Base-by-base conservation (phyloP, 1,284 basidiomycete genomes). In the Ceratobasidium sp. region DNA sequence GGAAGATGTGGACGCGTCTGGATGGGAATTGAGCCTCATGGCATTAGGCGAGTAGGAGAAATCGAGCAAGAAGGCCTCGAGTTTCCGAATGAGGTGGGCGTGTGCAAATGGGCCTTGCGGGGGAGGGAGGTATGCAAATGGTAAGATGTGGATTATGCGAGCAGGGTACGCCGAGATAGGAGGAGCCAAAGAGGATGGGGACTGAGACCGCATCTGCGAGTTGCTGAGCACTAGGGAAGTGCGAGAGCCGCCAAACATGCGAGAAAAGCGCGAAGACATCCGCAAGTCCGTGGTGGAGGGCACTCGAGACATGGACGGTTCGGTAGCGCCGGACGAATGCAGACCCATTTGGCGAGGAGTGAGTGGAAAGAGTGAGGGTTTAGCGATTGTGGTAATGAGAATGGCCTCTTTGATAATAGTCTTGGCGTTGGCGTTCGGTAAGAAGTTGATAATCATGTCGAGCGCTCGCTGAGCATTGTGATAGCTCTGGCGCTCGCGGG, bases 371-470 rank as follows among this genome's bases (percentile, higher is more conserved):
- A 67, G 50, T 14, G 63, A 67, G 16, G 63, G 63, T 23, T 67
- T 67, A n/a, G 44, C 63, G 41, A 67, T 67, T n/a, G 63, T 67
- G 21, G 63, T 67, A 35, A 55, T 23, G 49, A 67, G 63, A 54
- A 67, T 67, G 32, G 63, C 63, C 49, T 67, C 63, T 55, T 67
- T 67, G 63, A 67, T 67, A 16, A 67, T 67, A 6, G 47, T 50
- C 50, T 67, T 67, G 49, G 63, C 63, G 28, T 67, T 67, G 21
- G 63, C 47, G 32, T 67, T 67, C n/a, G 63, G 63, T 21, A 67
- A 35, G 35, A 67, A 67, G 50, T 67, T 67, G 63, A 67, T 67
- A 23, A 67, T 47, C 63, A 67, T 67, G 63, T 67, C 63, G 14
- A 67, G 47, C 13, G 63, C 63, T n/a, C 63, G 63, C 46, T 67